Evolutionary conservation across 768 basidiomycete genomes (phyloP), one percentile per base, ranked within the genome.

Genomic region (Macrocybe gigantea): DNA sequence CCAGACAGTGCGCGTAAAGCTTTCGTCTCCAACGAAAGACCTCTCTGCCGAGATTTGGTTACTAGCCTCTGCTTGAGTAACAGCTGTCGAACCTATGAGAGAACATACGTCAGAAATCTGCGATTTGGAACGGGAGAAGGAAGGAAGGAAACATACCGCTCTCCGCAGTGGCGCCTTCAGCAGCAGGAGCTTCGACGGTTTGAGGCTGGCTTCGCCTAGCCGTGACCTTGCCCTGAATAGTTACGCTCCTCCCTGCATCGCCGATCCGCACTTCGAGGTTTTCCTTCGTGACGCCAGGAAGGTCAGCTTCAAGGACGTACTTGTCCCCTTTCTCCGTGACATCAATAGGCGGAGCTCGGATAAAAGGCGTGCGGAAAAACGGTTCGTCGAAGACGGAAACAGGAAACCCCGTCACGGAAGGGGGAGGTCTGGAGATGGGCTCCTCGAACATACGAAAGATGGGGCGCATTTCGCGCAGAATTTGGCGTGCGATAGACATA

Each of bases 221-320:
- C 41, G 63, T 56, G 35, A 78, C 63, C 56, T 74, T 82, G 6
- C 88, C 88, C 59, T 86, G 79, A 48, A 91, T 87, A 3, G 81
- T 87, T 48, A 89, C 60, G 51, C 79, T 86, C 48, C 78, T 73
- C 2, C 85, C 87, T 11, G 74, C 78, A 48, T 88, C 82, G 7
- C 85, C 84, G 49, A 90, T 70, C 6, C 79, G 74, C 44, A 90
- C 74, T 47, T 86, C 76, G 7, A 89, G 60, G 56, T 88, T 80
- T 55, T 89, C 86, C 68, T 83, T 88, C 61, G 79, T 82, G 29
- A 90, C 79, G 1, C 88, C 87, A 14, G 88, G 88, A 29, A 91
- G 57, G 57, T 91, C 88, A 1, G 86, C 85, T 56, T 89, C 83
- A 37, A 91, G 67, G 44, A 87, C 52, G 54, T 85, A 89, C 36